These are phyloP conservation scores for Byssoonygena ceratinophila DNA, from an alignment of 2,329 filamentous ascomycete species.

Conservation along the genomic window DNA sequence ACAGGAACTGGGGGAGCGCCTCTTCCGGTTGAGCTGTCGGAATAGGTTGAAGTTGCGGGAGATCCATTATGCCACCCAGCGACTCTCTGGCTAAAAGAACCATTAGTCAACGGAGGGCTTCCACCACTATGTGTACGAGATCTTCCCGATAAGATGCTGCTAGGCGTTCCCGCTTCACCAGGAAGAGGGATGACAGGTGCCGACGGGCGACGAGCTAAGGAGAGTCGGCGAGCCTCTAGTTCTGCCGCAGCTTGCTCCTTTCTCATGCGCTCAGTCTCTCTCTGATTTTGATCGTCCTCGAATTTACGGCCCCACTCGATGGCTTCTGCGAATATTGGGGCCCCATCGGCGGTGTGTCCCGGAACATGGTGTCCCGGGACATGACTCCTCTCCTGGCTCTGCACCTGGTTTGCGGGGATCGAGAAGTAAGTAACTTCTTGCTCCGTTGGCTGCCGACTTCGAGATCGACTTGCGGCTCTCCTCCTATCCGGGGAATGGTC, in stretches of 20 bases:
- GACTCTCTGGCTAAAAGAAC: conserved; percentile 26
- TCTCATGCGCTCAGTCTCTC: conserved; percentile 31
- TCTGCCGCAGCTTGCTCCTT: conserved; percentile 71
- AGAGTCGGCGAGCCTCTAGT: conserved; percentile 77
- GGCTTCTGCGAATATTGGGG: conserved; percentile 3
- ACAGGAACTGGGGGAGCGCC: conserved; percentile 46
- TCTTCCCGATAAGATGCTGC: conserved; percentile 23
- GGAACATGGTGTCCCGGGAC: neutral
- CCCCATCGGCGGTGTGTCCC: neutral
- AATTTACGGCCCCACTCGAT: neutral
- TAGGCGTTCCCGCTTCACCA: conserved; percentile 39
- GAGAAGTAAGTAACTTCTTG: conserved; percentile 9
- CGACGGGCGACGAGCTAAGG: conserved; percentile 67
- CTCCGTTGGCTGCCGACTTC: conserved; percentile 28
- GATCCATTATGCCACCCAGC: conserved; percentile 29
- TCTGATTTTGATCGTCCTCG: neutral
- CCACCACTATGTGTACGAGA: conserved; percentile 31
- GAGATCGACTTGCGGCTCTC: conserved; percentile 27
- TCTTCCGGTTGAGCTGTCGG: conserved; percentile 30
- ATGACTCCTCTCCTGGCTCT: neutral
- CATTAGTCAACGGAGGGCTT: conserved; percentile 31
- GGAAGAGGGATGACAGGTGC: conserved; percentile 73
- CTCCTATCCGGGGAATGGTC: conserved; percentile 40
- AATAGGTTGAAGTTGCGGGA: conserved; percentile 31
- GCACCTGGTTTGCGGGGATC: neutral